These are phyloP conservation scores for Nematodospora valgi DNA, from an alignment of 805 yeast species.

Conservation along the genomic window DNA sequence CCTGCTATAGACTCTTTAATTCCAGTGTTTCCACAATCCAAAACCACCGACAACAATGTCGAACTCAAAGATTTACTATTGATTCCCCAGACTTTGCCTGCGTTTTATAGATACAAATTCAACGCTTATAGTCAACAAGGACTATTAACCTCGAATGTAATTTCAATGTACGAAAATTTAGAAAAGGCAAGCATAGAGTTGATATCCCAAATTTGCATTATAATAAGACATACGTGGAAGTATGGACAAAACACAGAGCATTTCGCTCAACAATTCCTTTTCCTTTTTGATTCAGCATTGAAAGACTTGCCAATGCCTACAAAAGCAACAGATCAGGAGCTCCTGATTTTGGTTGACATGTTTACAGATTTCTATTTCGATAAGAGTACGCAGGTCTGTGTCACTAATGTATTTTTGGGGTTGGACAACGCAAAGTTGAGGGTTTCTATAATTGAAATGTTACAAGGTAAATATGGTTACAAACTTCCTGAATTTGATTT, in stretches of 20 bases:
- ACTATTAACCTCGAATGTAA: background rate
- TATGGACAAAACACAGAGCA: conserved; percentile 1
- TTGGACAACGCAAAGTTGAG: background rate
- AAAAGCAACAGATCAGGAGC: too few species aligned
- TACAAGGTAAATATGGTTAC: conserved; percentile 3
- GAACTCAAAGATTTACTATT: conserved; percentile 1
- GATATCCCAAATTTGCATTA: background rate
- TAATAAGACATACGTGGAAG: conserved; percentile 1
- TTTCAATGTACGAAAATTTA: background rate
- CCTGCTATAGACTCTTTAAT: conserved; percentile 1
- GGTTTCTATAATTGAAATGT: background rate
- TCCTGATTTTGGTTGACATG: background rate
- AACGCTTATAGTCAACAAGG: background rate
- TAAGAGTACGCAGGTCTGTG: background rate
- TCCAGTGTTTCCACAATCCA: background rate
- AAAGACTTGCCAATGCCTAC: background rate
- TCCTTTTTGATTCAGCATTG: background rate
- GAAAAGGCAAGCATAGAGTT: background rate
- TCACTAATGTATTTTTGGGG: background rate
- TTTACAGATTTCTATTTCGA: conserved; percentile 2
- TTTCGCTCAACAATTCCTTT: conserved; percentile 3
- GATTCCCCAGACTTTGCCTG: background rate
- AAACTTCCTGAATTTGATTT: background rate
- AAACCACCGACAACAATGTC: background rate
- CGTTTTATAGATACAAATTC: background rate